A percentile compares a stretch with the other conserved stretches of the same genome.
phyloP scores from a whole-genome alignment of 768 basidiomycete genomes.

The Boletellus ananas region DNA sequence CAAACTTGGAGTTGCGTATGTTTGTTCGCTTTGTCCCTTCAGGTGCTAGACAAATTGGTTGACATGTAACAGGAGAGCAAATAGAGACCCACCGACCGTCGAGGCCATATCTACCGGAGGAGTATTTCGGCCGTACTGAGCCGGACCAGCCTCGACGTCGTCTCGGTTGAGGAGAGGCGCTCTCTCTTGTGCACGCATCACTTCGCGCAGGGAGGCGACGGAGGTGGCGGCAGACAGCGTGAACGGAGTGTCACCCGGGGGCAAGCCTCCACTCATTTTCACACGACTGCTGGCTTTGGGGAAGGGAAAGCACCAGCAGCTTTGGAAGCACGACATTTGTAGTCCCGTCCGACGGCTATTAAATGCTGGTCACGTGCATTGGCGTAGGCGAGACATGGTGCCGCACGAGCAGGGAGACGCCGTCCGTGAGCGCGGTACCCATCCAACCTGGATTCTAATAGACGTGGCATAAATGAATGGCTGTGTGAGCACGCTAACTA shows the following conservation, averaged over 20 bases:
- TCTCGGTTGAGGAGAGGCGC: constrained; percentile 20
- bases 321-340: neutral
- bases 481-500: too few species aligned
- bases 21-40: constrained; percentile 14
- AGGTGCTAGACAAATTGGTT: constrained; percentile 1
- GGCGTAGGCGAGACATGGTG: neutral
- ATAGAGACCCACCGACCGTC: constrained; percentile 13
- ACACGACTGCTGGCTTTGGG: neutral
- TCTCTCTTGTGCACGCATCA: constrained; percentile 21
- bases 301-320: too few species aligned
- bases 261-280: constrained; percentile 12
- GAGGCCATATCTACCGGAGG: constrained; percentile 19
- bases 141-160: constrained; percentile 27
- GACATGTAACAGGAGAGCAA: neutral
- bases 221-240: constrained; percentile 30
- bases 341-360: neutral
- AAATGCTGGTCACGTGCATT: constrained; percentile 8
- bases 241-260: constrained; percentile 8
- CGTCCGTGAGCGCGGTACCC: too few species aligned
- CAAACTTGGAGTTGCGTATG: constrained; percentile 31
- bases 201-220: constrained; percentile 22
- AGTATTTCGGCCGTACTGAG: constrained; percentile 16
- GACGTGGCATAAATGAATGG: too few species aligned
- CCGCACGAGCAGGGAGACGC: too few species aligned
- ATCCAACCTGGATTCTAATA: too few species aligned